Conservation (phyloP, 2,329 filamentous ascomycete genomes). For the Gnomoniopsis smithogilvyi region DNA sequence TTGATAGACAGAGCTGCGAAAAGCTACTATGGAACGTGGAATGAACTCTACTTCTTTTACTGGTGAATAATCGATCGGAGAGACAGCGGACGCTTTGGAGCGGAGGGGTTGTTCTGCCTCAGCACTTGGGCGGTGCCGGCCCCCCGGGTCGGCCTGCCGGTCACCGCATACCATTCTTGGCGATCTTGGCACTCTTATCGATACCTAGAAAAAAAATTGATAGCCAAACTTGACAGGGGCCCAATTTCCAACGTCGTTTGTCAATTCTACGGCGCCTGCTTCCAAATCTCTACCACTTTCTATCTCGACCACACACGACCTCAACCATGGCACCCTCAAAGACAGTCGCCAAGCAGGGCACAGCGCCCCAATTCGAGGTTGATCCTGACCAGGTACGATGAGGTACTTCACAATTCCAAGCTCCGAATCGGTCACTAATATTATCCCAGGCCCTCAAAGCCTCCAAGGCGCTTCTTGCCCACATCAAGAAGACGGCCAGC, state of each 20-base stretch:
- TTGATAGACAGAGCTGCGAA: neutral
- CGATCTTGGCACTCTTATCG: neutral
- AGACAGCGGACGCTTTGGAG: too few relatives aligned
- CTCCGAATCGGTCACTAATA: constrained; percentile 5
- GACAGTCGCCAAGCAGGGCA: constrained; percentile 28
- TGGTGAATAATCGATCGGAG: too few relatives aligned
- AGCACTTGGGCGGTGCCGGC: too few relatives aligned
- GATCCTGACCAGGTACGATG: constrained; percentile 32
- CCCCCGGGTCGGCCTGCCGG: neutral
- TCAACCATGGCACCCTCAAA: constrained; percentile 32
- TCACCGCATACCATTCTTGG: neutral
- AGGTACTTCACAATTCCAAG: neutral
- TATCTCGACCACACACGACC: neutral
- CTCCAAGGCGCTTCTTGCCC: constrained; percentile 58
- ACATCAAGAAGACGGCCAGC: constrained; percentile 56
- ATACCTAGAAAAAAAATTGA: constrained; percentile 13
- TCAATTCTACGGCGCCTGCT: neutral
- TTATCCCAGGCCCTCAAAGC: constrained; percentile 54
- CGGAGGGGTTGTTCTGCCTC: too few relatives aligned
- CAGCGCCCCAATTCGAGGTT: constrained; percentile 28
- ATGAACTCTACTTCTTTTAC: too few relatives aligned
- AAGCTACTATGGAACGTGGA: too few relatives aligned
- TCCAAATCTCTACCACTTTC: neutral
- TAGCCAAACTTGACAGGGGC: neutral
- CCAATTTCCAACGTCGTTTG: neutral